Percentiles rank a stretch among this genome's conserved stretches.
These are phyloP conservation scores for Ogataea paradorogensis DNA, from an alignment of 805 yeast genomes.

Conservation along the genomic window DNA sequence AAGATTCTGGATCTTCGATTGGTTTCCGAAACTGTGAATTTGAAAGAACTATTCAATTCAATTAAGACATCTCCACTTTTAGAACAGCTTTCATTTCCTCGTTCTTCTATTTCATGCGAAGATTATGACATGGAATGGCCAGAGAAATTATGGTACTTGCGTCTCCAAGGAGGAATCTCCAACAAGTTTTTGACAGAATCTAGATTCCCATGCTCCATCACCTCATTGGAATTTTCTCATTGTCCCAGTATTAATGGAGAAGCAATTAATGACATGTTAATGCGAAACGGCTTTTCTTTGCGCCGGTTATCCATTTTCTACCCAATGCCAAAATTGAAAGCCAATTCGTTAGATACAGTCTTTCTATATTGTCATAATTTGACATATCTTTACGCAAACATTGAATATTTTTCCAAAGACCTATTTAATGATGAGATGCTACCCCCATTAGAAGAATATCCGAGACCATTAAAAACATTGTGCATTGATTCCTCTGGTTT, in stretches of 20 bases:
- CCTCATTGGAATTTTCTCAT: slow-evolving; percentile 74
- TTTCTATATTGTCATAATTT: slow-evolving; percentile 78
- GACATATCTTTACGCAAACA: slow-evolving; percentile 59
- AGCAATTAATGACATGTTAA: slow-evolving; percentile 60
- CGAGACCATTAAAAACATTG: slow-evolving; percentile 54
- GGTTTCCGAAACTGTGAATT: slow-evolving; percentile 87
- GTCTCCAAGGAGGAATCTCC: slow-evolving; percentile 86
- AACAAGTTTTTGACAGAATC: slow-evolving; percentile 72
- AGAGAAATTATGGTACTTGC: slow-evolving; percentile 60
- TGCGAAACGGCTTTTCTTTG: slow-evolving; percentile 63
- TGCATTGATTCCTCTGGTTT: slow-evolving; percentile 83
- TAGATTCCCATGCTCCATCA: slow-evolving; percentile 69
- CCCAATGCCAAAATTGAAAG: slow-evolving; percentile 81
- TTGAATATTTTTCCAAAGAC: slow-evolving; percentile 68
- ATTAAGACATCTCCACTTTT: slow-evolving; percentile 59
- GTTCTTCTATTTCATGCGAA: slow-evolving; percentile 76
- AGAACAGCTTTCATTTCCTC: slow-evolving; percentile 80
- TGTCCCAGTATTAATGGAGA: slow-evolving; percentile 75
- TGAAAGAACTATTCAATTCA: slow-evolving; percentile 74
- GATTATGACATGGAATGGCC: slow-evolving; percentile 75
- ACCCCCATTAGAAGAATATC: slow-evolving; percentile 29
- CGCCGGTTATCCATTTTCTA: slow-evolving; percentile 66
- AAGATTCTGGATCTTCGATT: slow-evolving; percentile 71
- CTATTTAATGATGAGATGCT: slow-evolving; percentile 47
- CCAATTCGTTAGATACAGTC: slow-evolving; percentile 67